Evolutionary conservation across 345 rosid species (phyloP), one percentile per base, ranked within the genome.

Genomic region (Citrus cavaleriei): DNA sequence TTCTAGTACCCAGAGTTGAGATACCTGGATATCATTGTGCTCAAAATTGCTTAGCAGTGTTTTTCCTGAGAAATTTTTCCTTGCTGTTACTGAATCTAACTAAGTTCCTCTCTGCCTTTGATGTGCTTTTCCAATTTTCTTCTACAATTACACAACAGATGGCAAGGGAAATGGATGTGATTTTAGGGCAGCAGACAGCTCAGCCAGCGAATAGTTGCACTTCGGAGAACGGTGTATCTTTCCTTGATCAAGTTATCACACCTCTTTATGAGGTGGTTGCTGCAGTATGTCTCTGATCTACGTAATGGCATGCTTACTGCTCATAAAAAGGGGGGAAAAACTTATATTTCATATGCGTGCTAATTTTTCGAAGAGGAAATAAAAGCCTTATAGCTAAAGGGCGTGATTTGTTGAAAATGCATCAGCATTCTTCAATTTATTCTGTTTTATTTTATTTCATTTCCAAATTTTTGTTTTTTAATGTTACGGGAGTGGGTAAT

Each of bases 101-200:
- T 6, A 4, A 55, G 35, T 30, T 32, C 27, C 46, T 30, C 9
- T 22, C 63, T 54, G 63, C 27, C 9, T 27, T 2, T 42, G 22
- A 24, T 42, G 24, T 24, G 37, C 25, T 19, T 51, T 60, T 74
- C 57, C n/a, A 18, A 25, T 61, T 74, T 74, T 28, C 40, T 61
- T 27, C 35, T 35, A 57, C 73, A 77, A 59, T 77, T 79, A 62
- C 65, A 78, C 30, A 78, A 42, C 84, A 95, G 99, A 93, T 96
- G 97, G 98, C 82, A 14, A 88, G 97, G 84, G 99, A 96, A 89
- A 91, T 96, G 99, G 97, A 94, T 83, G 94, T 85, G 81, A 86
- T 86, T 67, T 75, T 94, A 80, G 90, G 89, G 81, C 97, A 90
- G 86, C 90, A 84, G 79, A 84, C 81, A 84, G 97, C 93, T 72